Percentiles rank a stretch among this genome's conserved stretches.
Conservation (phyloP, 2,329 filamentous ascomycete genomes). For the Hortaea werneckii region DNA sequence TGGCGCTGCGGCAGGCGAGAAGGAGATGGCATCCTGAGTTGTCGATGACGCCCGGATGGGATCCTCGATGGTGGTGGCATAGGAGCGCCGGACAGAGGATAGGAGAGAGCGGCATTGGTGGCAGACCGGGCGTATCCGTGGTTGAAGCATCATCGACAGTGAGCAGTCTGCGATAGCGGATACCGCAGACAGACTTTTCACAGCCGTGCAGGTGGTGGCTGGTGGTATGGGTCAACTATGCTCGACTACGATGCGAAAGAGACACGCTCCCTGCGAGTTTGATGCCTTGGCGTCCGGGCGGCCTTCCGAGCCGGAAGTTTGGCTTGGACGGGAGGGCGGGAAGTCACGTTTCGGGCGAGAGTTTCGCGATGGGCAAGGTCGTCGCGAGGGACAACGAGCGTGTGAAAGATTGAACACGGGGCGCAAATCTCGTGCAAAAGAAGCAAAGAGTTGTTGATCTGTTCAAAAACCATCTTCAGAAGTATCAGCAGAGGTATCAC, state of each 20-base stretch:
- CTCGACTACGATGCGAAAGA: background rate
- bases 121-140: constrained; percentile 48
- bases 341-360: background rate
- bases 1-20: constrained; percentile 22
- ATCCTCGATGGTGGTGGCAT: constrained; percentile 39
- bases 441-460: too few relatives aligned
- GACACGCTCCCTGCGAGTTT: background rate
- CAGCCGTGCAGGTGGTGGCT: background rate
- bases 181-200: background rate
- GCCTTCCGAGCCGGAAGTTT: background rate
- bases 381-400: background rate
- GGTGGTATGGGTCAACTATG: background rate
- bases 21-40: constrained; percentile 17
- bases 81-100: constrained; percentile 38
- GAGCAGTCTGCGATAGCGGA: background rate
- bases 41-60: constrained; percentile 13
- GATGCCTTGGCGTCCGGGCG: background rate
- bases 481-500: too few relatives aligned
- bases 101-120: constrained; percentile 40
- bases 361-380: background rate
- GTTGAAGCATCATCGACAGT: constrained; percentile 51
- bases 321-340: background rate
- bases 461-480: too few relatives aligned
- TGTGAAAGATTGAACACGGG: background rate
- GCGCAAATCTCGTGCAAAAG: too few relatives aligned